Percentiles rank a stretch among this genome's conserved stretches.
phyloP scores from a whole-genome alignment of 202 grass and related monocot genomes.

The Dendrocalamus latiflorus region DNA sequence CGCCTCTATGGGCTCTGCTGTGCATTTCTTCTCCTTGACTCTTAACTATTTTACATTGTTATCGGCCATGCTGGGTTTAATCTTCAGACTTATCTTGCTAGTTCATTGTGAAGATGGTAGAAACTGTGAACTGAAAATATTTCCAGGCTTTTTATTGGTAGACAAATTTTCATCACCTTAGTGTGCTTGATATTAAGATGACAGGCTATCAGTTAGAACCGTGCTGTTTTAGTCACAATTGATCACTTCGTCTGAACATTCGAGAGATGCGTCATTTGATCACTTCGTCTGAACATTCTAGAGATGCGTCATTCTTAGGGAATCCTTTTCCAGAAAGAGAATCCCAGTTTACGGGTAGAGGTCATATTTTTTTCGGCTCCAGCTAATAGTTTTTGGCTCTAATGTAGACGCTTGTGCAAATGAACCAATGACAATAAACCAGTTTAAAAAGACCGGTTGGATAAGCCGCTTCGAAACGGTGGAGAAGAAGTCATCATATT shows the following conservation, averaged over 20 bases:
- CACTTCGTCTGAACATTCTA: background rate
- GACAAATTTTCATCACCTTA: background rate
- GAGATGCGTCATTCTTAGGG: background rate
- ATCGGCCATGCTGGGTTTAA: background rate
- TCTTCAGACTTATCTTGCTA: background rate
- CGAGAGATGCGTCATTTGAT: background rate
- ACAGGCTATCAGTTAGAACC: background rate
- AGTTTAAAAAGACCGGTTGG: too few relatives aligned
- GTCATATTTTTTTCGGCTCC: too few relatives aligned
- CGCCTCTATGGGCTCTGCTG: background rate
- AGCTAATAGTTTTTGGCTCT: too few relatives aligned
- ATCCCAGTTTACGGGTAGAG: background rate
- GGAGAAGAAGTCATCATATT: too few relatives aligned
- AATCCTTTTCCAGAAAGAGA: background rate
- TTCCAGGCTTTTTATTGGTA: background rate
- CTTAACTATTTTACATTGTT: background rate
- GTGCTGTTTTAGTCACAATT: background rate
- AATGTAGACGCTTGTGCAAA: fast-evolving
- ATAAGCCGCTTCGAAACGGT: too few relatives aligned
- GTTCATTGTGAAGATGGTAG: background rate
- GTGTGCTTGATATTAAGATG: background rate
- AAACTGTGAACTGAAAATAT: background rate
- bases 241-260: background rate
- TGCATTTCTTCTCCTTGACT: background rate
- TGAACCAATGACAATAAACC: too few relatives aligned